Evolutionary conservation across 805 yeast species (phyloP).

Genomic region (Metschnikowia lochheadii): DNA sequence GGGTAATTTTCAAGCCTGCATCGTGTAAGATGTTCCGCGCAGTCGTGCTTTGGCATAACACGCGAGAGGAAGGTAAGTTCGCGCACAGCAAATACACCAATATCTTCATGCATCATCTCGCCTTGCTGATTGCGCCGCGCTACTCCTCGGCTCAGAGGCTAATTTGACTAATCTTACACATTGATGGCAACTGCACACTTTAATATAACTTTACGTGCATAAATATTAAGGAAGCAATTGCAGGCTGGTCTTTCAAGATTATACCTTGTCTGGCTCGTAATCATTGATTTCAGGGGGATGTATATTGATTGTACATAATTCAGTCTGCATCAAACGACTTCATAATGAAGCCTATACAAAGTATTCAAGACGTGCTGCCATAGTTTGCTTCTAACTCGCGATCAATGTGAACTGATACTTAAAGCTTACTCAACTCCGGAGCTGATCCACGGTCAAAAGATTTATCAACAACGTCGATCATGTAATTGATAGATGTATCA

Average conservation of each 20-base stretch:
- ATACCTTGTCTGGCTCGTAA: neutral
- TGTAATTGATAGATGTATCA: constrained; percentile 24
- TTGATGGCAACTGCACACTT: neutral
- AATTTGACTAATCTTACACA: neutral
- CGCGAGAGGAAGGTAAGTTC: neutral
- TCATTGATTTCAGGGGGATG: neutral
- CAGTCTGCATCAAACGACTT: neutral
- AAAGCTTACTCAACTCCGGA: constrained; percentile 1
- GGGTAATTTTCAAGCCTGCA: constrained; percentile 2
- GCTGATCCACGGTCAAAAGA: constrained; percentile 14
- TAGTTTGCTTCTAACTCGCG: neutral
- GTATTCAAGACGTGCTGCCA: neutral
- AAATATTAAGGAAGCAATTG: neutral
- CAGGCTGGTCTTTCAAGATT: neutral
- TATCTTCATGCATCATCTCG: neutral
- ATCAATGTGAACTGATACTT: neutral
- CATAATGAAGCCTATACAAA: neutral
- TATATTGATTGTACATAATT: neutral
- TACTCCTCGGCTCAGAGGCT: neutral
- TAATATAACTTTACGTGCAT: neutral
- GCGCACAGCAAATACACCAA: neutral
- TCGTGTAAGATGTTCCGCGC: constrained; percentile 1
- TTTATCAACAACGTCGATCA: constrained; percentile 35
- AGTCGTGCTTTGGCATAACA: constrained; percentile 3
- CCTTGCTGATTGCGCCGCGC: neutral